Evolutionary conservation across 1,139 yeast species (phyloP), one percentile per base, ranked within the genome.

Genomic region (Yamadazyma sp.): DNA sequence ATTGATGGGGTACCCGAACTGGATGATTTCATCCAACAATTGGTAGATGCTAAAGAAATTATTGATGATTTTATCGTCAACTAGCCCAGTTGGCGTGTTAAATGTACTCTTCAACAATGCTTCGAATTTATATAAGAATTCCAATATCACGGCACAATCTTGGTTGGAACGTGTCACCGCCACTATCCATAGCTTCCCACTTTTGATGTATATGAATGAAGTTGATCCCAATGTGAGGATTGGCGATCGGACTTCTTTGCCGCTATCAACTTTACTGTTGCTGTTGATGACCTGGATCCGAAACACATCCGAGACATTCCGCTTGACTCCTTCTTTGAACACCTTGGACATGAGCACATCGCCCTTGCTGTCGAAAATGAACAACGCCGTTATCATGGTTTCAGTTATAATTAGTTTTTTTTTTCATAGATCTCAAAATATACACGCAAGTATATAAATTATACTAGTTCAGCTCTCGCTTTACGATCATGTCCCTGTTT

Each of bases 171-270:
- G 73, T 1, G 95, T 78, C 14, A 90, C 92, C 0, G 90, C 95
- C 13, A 90, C 95, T 11, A 88, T 56, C 84, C 95, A 92, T 15
- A 92, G 53, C 41, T 74, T 70, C 12, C 82, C 83, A 39, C 82
- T 77, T 48, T 79, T 77, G 35, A 87, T 82, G 54, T 89, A 90
- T 33, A 89, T 73, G 57, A 90, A 92, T 0, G 96, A 85, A 0
- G 97, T 92, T 0, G 96, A 86, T 2, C 98, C 98, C 30, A 92
- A 64, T 0, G 97, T 92, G 39, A 90, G 64, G 6, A 92, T 82
- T 0, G 98, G 98, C 2, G 95, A 83, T 42, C 53, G 46, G 30
- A 49, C 46, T 20, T 49, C 53, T 46, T 86, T 72, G 22, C 70
- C 65, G 51, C 75, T 70, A 23, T 43, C 39, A 31, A 44, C 42